Conservation (phyloP, 2,329 filamentous ascomycete genomes). For the Aspergillus niger region DNA sequence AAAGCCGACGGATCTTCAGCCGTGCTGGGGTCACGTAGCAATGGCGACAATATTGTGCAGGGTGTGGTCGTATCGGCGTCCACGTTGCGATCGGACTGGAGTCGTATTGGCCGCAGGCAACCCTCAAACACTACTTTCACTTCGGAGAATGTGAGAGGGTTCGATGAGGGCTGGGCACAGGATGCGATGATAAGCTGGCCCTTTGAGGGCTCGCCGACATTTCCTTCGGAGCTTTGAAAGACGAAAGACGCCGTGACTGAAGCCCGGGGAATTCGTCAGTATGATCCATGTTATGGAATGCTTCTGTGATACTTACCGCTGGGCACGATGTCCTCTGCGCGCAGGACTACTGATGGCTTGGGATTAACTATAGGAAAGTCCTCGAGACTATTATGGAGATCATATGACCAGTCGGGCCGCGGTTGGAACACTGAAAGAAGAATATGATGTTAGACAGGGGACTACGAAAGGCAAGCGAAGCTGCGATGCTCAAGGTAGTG, state of each 20-base stretch:
- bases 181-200: conserved; percentile 59
- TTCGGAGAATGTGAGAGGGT: conserved; percentile 51
- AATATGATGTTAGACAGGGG: conserved; percentile 4
- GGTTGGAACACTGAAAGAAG: conserved; percentile 36
- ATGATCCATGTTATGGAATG: not conserved
- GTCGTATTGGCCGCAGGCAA: conserved; percentile 45
- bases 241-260: conserved; percentile 55
- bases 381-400: conserved; percentile 52
- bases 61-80: conserved; percentile 23
- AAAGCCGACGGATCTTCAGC: conserved; percentile 30
- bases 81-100: conserved; percentile 38
- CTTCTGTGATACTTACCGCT: conserved; percentile 39
- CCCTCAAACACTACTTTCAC: conserved; percentile 58
- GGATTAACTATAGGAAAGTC: conserved; percentile 38
- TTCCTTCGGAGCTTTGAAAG: conserved; percentile 57
- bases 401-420: conserved; percentile 42
- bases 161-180: conserved; percentile 47
- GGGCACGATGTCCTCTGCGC: conserved; percentile 52
- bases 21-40: conserved; percentile 37
- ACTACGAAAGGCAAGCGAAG: not conserved
- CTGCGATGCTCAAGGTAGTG: not conserved
- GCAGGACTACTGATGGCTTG: conserved; percentile 51
- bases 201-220: conserved; percentile 61
- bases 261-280: conserved; percentile 20
- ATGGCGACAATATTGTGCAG: conserved; percentile 35